A percentile compares a stretch with the other conserved stretches of the same genome.
Evolutionary conservation across 768 basidiomycete species (phyloP).

Genomic region (Amanita muscaria): DNA sequence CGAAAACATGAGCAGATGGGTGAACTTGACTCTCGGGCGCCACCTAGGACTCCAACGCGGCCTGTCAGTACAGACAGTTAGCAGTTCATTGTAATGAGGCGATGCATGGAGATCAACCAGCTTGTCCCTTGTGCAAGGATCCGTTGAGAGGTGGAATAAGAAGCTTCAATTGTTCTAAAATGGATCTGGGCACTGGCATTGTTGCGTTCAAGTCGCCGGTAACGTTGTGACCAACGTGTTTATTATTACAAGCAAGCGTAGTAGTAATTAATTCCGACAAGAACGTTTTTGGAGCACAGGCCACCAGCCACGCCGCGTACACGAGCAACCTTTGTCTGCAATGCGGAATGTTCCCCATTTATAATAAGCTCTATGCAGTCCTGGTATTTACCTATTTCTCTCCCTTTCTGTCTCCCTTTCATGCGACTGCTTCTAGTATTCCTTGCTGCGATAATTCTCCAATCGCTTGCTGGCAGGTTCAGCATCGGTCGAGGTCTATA

Average conservation of each 20-base stretch:
- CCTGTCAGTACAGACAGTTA: slow-evolving; percentile 34
- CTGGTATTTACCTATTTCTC: no score
- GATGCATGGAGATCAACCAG: slow-evolving; percentile 40
- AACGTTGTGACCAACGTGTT: no score
- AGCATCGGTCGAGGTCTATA: slow-evolving; percentile 16
- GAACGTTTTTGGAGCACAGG: no score
- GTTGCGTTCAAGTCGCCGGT: neutral
- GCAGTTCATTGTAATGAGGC: neutral
- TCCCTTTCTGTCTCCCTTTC: slow-evolving; percentile 1
- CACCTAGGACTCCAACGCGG: slow-evolving; percentile 88
- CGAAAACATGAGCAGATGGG: neutral
- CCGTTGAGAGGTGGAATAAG: slow-evolving; percentile 89
- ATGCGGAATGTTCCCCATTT: no score
- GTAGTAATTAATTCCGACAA: no score
- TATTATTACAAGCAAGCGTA: no score
- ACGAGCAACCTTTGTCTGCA: no score
- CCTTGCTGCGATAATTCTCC: slow-evolving; percentile 8
- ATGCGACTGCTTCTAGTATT: slow-evolving; percentile 1
- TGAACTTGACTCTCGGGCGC: slow-evolving; percentile 77
- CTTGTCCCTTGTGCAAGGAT: slow-evolving; percentile 91
- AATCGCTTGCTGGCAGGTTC: slow-evolving; percentile 25
- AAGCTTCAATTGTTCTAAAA: slow-evolving; percentile 66
- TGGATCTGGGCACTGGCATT: slow-evolving; percentile 55
- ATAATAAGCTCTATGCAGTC: no score
- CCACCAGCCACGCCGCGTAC: no score